These are phyloP conservation scores for Suillus weaverae DNA, from an alignment of 768 basidiomycete species.

Conservation along the genomic window DNA sequence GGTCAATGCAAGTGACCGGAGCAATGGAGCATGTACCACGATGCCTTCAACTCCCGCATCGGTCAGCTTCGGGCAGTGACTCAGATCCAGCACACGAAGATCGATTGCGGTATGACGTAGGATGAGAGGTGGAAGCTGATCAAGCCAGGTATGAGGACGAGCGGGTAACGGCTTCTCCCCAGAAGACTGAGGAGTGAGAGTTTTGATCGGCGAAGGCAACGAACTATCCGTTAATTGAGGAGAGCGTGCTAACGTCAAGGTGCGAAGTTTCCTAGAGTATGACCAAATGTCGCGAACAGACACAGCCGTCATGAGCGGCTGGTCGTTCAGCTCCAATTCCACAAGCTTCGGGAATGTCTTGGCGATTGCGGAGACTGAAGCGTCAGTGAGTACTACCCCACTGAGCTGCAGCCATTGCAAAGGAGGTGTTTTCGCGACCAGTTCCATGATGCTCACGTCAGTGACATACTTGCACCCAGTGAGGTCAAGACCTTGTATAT, in stretches of 20 bases:
- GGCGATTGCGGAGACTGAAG: constrained; percentile 65
- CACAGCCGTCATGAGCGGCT: constrained; percentile 64
- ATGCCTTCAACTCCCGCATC: constrained; percentile 79
- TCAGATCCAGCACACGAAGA: constrained; percentile 78
- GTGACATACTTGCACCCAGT: constrained; percentile 74
- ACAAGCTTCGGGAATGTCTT: constrained; percentile 73
- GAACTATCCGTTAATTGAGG: constrained; percentile 73
- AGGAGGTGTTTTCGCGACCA: constrained; percentile 66
- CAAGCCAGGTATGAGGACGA: constrained; percentile 59
- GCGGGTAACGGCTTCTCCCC: constrained; percentile 51
- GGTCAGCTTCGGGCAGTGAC: constrained; percentile 64
- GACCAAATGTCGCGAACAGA: constrained; percentile 82
- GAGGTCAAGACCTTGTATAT: constrained; percentile 75
- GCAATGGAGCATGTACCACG: constrained; percentile 69
- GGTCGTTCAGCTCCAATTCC: constrained; percentile 77
- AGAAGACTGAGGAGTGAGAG: constrained; percentile 26
- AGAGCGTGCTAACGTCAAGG: constrained; percentile 78
- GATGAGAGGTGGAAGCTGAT: constrained; percentile 60
- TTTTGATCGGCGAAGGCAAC: constrained; percentile 57
- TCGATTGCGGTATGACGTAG: constrained; percentile 67
- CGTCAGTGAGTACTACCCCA: constrained; percentile 61
- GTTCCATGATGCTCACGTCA: constrained; percentile 71
- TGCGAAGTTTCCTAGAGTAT: constrained; percentile 75
- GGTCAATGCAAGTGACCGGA: constrained; percentile 75
- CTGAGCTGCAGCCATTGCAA: constrained; percentile 77